Conservation (phyloP, 192 early-diverging fungal genomes). For the Irineochytrium annulatum region DNA sequence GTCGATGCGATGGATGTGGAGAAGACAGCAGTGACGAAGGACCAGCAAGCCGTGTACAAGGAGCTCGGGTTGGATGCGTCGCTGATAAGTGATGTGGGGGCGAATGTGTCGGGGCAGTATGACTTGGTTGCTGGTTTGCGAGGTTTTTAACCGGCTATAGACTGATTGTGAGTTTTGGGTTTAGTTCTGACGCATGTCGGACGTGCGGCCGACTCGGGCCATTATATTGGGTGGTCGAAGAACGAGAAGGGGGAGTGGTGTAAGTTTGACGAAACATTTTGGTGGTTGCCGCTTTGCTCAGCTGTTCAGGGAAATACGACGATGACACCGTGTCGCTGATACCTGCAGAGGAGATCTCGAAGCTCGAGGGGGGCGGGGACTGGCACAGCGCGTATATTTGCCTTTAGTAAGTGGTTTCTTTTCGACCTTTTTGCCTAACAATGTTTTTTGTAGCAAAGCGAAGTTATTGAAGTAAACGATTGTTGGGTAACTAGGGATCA, state of each 20-base stretch:
- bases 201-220: constrained; percentile 86
- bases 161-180: neutral
- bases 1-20: constrained; percentile 28
- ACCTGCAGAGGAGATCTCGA: constrained; percentile 79
- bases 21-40: constrained; percentile 14
- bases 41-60: constrained; percentile 41
- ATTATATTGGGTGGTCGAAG: constrained; percentile 93
- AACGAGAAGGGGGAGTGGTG: constrained; percentile 54
- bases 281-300: neutral
- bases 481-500: no score
- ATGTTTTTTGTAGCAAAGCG: no score
- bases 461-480: no score
- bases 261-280: constrained; percentile 22
- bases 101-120: constrained; percentile 85
- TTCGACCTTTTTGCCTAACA: no score
- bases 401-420: no score
- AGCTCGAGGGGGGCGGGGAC: constrained; percentile 85
- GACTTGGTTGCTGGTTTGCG: constrained; percentile 71
- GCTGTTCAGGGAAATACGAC: constrained; percentile 70
- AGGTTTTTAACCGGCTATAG: neutral
- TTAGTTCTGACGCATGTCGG: constrained; percentile 90
- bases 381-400: constrained; percentile 79
- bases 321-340: constrained; percentile 90
- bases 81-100: constrained; percentile 74
- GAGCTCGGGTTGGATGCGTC: constrained; percentile 61